A percentile compares a stretch with the other conserved stretches of the same genome.
phyloP scores from a whole-genome alignment of 768 basidiomycete species.

The Leccinum barrowsii region DNA sequence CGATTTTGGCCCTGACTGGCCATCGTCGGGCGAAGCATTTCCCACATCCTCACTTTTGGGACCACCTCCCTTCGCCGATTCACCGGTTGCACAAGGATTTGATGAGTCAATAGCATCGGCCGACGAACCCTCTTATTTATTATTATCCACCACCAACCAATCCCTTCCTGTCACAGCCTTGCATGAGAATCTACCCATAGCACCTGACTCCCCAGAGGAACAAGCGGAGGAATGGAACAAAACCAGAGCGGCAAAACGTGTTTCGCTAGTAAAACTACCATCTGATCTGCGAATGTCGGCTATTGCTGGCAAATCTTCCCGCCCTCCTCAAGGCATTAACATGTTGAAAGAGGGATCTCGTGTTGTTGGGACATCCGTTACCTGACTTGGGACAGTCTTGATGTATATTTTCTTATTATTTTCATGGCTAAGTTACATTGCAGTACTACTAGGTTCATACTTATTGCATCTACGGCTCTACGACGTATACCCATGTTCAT shows the following conservation, averaged over 20 bases:
- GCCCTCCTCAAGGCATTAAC: background rate
- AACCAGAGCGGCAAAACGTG: conserved; percentile 80
- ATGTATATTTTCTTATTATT: conserved; percentile 7
- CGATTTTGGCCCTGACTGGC: conserved; percentile 52
- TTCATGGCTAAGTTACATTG: conserved; percentile 2
- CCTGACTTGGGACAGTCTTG: background rate
- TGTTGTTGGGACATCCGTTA: conserved; percentile 2
- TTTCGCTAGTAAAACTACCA: conserved; percentile 75
- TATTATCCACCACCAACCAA: conserved; percentile 16
- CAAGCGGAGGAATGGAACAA: conserved; percentile 88
- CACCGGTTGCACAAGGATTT: conserved; percentile 28
- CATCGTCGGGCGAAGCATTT: conserved; percentile 39
- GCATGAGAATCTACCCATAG: conserved; percentile 47
- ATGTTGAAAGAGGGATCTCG: conserved; percentile 10
- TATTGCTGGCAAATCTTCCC: conserved; percentile 18
- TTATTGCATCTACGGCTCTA: conserved; percentile 8
- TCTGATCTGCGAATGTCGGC: conserved; percentile 40
- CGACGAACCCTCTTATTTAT: conserved; percentile 25
- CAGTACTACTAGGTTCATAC: background rate
- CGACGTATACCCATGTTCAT: conserved; percentile 3
- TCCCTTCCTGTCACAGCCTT: conserved; percentile 20
- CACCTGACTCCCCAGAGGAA: conserved; percentile 51
- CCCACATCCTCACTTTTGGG: conserved; percentile 31
- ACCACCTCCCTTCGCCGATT: conserved; percentile 32
- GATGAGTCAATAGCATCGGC: conserved; percentile 33